These are phyloP conservation scores for Phialophora expanda DNA, from an alignment of 2,329 filamentous ascomycete species.

Conservation along the genomic window DNA sequence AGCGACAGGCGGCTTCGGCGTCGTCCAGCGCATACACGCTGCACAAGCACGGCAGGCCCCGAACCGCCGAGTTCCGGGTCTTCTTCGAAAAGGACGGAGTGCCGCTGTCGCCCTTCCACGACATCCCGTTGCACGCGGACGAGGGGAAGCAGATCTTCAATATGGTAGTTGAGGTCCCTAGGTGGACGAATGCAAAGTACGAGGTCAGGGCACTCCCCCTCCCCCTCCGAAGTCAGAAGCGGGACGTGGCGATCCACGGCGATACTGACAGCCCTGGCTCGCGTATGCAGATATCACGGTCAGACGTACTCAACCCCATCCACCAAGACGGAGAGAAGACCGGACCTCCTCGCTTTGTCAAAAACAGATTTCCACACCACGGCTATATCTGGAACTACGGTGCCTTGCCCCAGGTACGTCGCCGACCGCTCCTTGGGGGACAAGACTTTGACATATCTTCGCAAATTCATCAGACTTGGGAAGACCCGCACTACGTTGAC, in stretches of 20 bases:
- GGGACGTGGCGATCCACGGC: not conserved
- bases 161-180: not conserved
- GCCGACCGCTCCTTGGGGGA: no score
- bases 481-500: not conserved
- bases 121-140: not conserved
- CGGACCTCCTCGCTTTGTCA: conserved; percentile 67
- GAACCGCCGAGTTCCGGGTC: not conserved
- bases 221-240: not conserved
- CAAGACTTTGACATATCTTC: not conserved
- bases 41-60: not conserved
- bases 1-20: no score
- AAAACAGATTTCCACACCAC: conserved; percentile 99
- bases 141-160: not conserved
- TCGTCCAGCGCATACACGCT: not conserved
- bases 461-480: not conserved
- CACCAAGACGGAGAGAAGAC: not conserved
- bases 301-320: not conserved
- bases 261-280: not conserved
- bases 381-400: conserved; percentile 99
- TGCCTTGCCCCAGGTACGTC: conserved; percentile 89
- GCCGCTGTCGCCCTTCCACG: not conserved
- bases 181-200: not conserved
- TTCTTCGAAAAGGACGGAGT: not conserved
- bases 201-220: not conserved
- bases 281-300: not conserved